Percentiles rank a stretch among this genome's conserved stretches.
These are phyloP conservation scores for Themeda triandra DNA, from an alignment of 176 grass and related monocot species.

Conservation along the genomic window DNA sequence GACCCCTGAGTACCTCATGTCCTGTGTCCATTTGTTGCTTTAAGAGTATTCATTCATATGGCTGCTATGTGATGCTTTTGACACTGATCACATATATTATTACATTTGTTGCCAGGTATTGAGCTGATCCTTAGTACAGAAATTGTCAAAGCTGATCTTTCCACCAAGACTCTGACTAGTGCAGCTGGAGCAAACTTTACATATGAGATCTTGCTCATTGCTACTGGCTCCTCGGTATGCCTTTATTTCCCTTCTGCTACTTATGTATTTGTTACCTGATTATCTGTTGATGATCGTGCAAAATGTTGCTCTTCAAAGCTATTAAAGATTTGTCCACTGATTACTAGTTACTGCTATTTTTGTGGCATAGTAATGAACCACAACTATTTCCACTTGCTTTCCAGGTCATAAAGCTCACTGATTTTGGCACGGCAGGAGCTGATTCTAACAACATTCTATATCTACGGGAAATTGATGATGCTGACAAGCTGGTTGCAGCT, in stretches of 20 bases:
- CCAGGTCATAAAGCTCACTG: conserved; percentile 82
- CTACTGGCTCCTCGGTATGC: conserved; percentile 85
- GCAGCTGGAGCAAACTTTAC: conserved; percentile 72
- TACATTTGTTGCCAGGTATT: conserved; percentile 59
- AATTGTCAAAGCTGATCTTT: conserved; percentile 90
- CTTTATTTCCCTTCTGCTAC: neutral
- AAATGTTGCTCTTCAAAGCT: neutral
- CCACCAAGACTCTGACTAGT: conserved; percentile 73
- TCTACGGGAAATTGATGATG: conserved; percentile 85
- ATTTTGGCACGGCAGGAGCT: conserved; percentile 89
- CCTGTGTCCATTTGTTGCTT: neutral
- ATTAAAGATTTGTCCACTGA: neutral
- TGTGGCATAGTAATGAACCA: neutral
- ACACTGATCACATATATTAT: neutral
- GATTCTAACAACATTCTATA: conserved; percentile 90
- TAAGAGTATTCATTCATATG: conserved; percentile 3
- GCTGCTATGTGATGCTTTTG: neutral
- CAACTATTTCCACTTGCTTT: neutral
- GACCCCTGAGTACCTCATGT: neutral
- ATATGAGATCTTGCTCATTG: conserved; percentile 81
- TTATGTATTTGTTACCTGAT: neutral
- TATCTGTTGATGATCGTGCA: neutral
- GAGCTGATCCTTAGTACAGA: conserved; percentile 90
- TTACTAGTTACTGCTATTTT: neutral
- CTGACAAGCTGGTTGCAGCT: conserved; percentile 77